Percentiles rank a stretch among this genome's conserved stretches.
Evolutionary conservation across 73 alveolate genomes (phyloP).

Genomic region (Paramecium caudatum): DNA sequence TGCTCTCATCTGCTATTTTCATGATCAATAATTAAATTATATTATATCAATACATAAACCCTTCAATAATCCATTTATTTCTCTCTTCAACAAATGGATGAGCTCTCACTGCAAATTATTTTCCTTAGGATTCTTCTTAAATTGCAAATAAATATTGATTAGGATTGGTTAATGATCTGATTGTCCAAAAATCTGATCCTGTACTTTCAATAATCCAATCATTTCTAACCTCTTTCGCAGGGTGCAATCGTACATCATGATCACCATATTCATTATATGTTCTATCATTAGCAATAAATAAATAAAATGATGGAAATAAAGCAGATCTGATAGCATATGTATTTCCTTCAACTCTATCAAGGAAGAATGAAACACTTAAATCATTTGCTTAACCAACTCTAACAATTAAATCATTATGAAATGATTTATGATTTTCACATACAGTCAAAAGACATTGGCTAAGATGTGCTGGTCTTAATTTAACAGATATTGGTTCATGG

Average conservation of each 20-base stretch:
- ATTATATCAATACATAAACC: neutral
- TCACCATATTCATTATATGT: conserved; percentile 9
- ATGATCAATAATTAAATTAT: too few relatives aligned
- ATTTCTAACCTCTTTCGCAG: conserved; percentile 13
- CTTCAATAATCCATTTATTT: conserved; percentile 72
- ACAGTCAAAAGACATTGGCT: neutral
- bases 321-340: conserved; percentile 36
- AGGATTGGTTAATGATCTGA: conserved; percentile 26
- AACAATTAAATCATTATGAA: conserved; percentile 54
- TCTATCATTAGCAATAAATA: conserved; percentile 61
- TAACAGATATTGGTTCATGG: neutral
- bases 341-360: conserved; percentile 39
- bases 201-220: conserved; percentile 37
- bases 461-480: conserved; percentile 30
- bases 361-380: neutral
- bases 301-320: neutral
- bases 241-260: conserved; percentile 48
- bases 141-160: conserved; percentile 50
- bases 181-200: conserved; percentile 14
- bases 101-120: conserved; percentile 61
- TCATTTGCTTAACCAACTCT: neutral
- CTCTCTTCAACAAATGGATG: conserved; percentile 68
- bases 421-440: conserved; percentile 2
- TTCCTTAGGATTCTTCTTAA: conserved; percentile 23
- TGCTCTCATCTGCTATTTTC: too few relatives aligned